These are phyloP conservation scores for Leccinum obscurum DNA, from an alignment of 768 basidiomycete species.

Conservation along the genomic window DNA sequence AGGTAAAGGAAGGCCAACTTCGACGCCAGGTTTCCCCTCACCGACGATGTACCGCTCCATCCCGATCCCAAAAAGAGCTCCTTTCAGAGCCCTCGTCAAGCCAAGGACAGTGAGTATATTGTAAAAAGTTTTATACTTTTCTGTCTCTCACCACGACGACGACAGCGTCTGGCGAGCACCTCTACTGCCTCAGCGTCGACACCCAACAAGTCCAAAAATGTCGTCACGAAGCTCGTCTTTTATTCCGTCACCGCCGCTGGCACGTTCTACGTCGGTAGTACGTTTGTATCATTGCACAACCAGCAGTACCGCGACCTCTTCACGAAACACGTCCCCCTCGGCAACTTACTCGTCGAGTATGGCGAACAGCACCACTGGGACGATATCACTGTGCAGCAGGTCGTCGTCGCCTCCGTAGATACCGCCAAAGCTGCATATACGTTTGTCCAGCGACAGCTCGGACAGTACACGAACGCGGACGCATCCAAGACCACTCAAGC, in stretches of 20 bases:
- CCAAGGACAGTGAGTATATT: conserved; percentile 50
- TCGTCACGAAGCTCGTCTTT: conserved; percentile 62
- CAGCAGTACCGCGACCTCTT: conserved; percentile 81
- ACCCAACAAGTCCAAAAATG: conserved; percentile 53
- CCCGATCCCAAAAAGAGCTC: conserved; percentile 52
- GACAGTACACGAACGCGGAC: conserved; percentile 27
- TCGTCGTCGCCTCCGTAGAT: conserved; percentile 53
- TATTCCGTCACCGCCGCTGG: conserved; percentile 67
- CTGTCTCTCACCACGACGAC: not conserved
- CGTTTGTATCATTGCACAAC: conserved; percentile 53
- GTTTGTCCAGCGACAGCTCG: conserved; percentile 48
- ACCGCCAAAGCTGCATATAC: conserved; percentile 48
- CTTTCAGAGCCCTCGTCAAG: conserved; percentile 49
- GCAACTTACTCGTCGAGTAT: conserved; percentile 73
- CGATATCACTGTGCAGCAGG: conserved; percentile 60
- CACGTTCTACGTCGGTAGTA: conserved; percentile 82
- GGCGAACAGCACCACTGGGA: conserved; percentile 83
- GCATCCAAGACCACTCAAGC: conserved; percentile 20
- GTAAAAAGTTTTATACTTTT: not conserved
- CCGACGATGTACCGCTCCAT: conserved; percentile 52
- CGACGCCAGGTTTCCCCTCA: not conserved
- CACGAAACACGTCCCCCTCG: conserved; percentile 76
- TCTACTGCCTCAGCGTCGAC: conserved; percentile 23
- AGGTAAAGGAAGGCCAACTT: too few species aligned
- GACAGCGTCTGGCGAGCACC: conserved; percentile 60